Evolutionary conservation across 1,284 basidiomycete genomes (phyloP), one percentile per base, ranked within the genome.

Genomic region (Vanrija humicola): DNA sequence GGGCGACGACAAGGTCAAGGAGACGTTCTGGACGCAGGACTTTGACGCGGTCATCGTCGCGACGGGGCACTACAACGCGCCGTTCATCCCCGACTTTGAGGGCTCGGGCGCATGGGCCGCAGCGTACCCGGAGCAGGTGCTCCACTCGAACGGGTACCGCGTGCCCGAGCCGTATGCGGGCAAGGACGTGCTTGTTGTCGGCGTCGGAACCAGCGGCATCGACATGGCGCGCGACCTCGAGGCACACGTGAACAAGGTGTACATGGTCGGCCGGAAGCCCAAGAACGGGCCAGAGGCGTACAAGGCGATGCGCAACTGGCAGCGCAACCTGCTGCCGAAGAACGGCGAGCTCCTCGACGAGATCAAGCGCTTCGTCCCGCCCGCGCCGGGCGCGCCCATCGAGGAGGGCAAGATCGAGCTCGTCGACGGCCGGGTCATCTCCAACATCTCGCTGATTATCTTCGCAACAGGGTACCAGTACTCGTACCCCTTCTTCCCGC

Each of bases 21-120:
- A 25, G 39, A 50, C 16, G 34, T 66, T 56, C 64, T 71, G 26
- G 69, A 69, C 44, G 66, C 9, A 81, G 79, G 62, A 78, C 46
- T 82, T 80, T 53, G 81, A 82, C 55, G 80, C 78, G 1, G 70
- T 82, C 3, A 70, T 81, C 3, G 74, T 80, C 25, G 80, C 79
- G 4, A 77, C 78, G 21, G 80, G 80, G 6, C 70, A 79, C 44
- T 81, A 79, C 62, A 79, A 80, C 0, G 51, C 51, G 8, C 54
- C 54, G 2, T 38, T 38, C 44, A 72, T 81, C 23, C 81, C 81
- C 6, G 15, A 55, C 8, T 75, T 82, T 15, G 49, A 64, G 5
- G 78, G 79, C 3, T 59, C 75, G 1, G 65, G 68, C 8, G 67
- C 68, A 29, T 82, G 80, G 80, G 70, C 67, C 0, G 59, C 60